Evolutionary conservation across 176 grass and related monocot genomes (phyloP).

Genomic region (Paspalum notatum): DNA sequence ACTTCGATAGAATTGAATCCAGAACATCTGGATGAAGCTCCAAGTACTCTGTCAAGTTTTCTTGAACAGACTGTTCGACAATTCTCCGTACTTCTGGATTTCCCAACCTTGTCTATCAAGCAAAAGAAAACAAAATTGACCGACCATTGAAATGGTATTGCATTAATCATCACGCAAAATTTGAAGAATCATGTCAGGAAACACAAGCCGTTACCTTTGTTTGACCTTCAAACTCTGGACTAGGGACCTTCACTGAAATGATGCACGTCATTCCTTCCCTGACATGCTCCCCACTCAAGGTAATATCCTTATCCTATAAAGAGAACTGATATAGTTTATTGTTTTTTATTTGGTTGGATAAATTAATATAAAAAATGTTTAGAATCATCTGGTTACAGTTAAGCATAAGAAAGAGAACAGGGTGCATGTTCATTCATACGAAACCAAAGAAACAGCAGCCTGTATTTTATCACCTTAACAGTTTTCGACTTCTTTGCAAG

Average conservation of each 20-base stretch:
- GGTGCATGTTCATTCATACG: not conserved
- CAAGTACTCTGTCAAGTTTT: conserved; percentile 85
- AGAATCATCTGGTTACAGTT: conserved; percentile 20
- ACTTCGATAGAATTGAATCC: conserved; percentile 84
- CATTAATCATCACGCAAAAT: conserved; percentile 25
- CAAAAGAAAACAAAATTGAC: conserved; percentile 39
- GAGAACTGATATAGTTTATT: conserved; percentile 20
- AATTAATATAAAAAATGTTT: not conserved
- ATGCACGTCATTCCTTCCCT: conserved; percentile 97
- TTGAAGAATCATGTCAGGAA: conserved; percentile 7
- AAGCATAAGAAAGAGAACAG: conserved; percentile 3
- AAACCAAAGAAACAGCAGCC: conserved; percentile 25
- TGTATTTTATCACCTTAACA: conserved; percentile 67
- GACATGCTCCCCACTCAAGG: conserved; percentile 88
- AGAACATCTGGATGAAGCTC: conserved; percentile 89
- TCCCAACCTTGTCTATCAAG: conserved; percentile 83
- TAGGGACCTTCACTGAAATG: conserved; percentile 89
- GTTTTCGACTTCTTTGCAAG: conserved; percentile 82
- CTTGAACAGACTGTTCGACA: conserved; percentile 94
- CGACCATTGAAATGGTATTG: not conserved
- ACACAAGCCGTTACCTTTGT: conserved; percentile 69
- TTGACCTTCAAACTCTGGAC: conserved; percentile 98
- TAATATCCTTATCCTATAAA: conserved; percentile 95
- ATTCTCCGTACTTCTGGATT: conserved; percentile 97
- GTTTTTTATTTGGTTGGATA: conserved; percentile 8